Base-by-base conservation (phyloP, 2,329 filamentous ascomycete genomes). In the Gaeumannomyces sp. region DNA sequence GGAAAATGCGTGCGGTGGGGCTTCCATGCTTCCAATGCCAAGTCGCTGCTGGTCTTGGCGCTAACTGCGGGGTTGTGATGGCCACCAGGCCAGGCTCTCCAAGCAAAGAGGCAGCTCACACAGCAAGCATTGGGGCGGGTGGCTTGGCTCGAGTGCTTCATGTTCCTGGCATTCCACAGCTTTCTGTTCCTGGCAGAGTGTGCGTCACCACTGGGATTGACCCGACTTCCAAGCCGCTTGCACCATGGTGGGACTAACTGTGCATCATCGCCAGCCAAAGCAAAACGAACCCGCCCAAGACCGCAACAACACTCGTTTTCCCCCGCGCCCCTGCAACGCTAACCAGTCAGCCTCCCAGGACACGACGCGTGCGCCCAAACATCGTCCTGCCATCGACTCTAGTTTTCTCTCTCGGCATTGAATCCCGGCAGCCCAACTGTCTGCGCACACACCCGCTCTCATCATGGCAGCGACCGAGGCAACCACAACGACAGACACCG, bases 401-500 rank as follows among this genome's bases (percentile, higher is more conserved):
- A 7, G 45, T 22, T 10, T n/a, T 22, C 45, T 10, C 33, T 10
- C 11, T 35, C 33, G 11, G 33, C 33, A 11, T 35, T 13, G 11
- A 45, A 35, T 2, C 38, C 45, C 19, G 45, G 19, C 45, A n/a
- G 45, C 45, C 6, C 45, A 53, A 8, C 19, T 11, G 38, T 11
- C 35, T 16, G 4, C 45, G 61, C 38, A 38, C 16, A 35, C 38
- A 29, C 13, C 45, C 25, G 11, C 61, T 31, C 27, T 13, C n/a
- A 63, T 25, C 61, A 63, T 57, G 61, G 28, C 29, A 14, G 61
- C 35, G 35, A 38, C 35, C 14, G 35, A 38, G 35, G 35, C 50
- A 22, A 25, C 50, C 61, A 25, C 64, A 45, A 60, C 64, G 19
- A 13, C 31, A 1, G 72, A 73, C 63, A 73, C 75, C 35, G 73